Evolutionary conservation across 2,329 filamentous ascomycete genomes (phyloP).

Genomic region (Cladophialophora immunda): DNA sequence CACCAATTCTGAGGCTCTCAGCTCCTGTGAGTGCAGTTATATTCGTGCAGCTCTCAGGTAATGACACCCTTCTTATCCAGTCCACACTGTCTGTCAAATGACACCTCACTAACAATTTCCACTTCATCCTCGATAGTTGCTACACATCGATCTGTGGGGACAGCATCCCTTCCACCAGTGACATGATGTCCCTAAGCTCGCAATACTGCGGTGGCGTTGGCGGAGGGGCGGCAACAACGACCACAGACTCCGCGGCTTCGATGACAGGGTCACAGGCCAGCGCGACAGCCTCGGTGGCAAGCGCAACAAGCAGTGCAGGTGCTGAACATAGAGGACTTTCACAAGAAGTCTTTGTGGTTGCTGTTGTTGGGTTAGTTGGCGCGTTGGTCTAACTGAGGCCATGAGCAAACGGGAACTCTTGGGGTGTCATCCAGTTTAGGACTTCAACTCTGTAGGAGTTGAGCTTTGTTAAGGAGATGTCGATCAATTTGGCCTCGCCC

Average conservation of each 20-base stretch:
- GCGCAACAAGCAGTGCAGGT: background rate
- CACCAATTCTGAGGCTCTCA: background rate
- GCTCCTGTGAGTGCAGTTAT: background rate
- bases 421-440: too few relatives aligned
- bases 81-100: background rate
- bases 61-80: background rate
- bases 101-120: background rate
- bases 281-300: constrained; percentile 1
- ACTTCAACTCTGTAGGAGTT: too few relatives aligned
- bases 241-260: background rate
- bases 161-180: background rate
- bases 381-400: background rate
- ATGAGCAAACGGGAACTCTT: background rate
- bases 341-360: background rate
- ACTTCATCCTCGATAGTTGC: background rate
- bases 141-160: background rate
- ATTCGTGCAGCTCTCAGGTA: background rate
- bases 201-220: background rate
- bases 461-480: too few relatives aligned
- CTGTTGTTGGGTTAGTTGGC: constrained; percentile 1
- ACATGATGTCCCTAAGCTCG: background rate
- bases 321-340: background rate
- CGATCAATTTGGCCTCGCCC: too few relatives aligned
- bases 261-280: background rate
- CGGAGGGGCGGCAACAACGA: background rate